Evolutionary conservation across 352 stramenopile species (phyloP).

Genomic region (Globisporangium megalacanthum): DNA sequence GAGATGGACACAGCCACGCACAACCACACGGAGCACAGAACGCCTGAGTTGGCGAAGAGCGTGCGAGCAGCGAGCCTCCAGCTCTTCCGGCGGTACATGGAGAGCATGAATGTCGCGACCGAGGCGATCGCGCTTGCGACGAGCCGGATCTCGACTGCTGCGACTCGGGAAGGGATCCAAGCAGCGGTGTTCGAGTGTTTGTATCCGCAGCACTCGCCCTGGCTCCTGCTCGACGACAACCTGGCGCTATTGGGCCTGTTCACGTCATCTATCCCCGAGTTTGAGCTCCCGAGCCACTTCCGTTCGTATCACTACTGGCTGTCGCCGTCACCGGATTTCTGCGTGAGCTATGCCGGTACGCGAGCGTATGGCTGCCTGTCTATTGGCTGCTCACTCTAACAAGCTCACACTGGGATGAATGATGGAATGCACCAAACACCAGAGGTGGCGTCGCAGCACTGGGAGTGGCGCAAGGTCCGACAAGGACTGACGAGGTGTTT

Average conservation of each 20-base stretch:
- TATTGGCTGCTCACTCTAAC: too few species aligned
- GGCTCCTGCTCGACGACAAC: slow-evolving; percentile 24
- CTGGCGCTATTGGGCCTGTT: slow-evolving; percentile 40
- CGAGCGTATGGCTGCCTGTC: too few species aligned
- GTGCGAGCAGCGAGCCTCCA: slow-evolving; percentile 18
- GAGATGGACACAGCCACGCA: slow-evolving; percentile 24
- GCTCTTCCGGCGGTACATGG: slow-evolving; percentile 37
- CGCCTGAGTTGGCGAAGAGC: slow-evolving; percentile 5
- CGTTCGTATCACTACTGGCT: slow-evolving; percentile 26
- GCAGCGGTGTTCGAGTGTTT: slow-evolving; percentile 35
- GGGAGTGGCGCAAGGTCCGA: slow-evolving; percentile 41
- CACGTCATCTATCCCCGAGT: slow-evolving; percentile 15
- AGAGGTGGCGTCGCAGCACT: slow-evolving; percentile 39
- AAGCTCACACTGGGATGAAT: background rate
- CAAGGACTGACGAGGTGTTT: slow-evolving; percentile 29
- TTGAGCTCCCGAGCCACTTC: slow-evolving; percentile 30
- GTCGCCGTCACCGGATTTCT: slow-evolving; percentile 30
- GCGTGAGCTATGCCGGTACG: slow-evolving; percentile 39
- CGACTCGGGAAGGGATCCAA: slow-evolving; percentile 21
- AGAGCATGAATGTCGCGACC: slow-evolving; percentile 30
- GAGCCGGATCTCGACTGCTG: slow-evolving; percentile 13
- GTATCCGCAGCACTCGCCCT: slow-evolving; percentile 29
- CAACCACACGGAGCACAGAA: slow-evolving; percentile 2
- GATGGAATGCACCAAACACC: background rate
- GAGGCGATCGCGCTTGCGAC: slow-evolving; percentile 27